Percentiles rank a stretch among this genome's conserved stretches.
These are phyloP conservation scores for Oropetium thomaeum DNA, from an alignment of 176 grass and related monocot species.

Conservation along the genomic window DNA sequence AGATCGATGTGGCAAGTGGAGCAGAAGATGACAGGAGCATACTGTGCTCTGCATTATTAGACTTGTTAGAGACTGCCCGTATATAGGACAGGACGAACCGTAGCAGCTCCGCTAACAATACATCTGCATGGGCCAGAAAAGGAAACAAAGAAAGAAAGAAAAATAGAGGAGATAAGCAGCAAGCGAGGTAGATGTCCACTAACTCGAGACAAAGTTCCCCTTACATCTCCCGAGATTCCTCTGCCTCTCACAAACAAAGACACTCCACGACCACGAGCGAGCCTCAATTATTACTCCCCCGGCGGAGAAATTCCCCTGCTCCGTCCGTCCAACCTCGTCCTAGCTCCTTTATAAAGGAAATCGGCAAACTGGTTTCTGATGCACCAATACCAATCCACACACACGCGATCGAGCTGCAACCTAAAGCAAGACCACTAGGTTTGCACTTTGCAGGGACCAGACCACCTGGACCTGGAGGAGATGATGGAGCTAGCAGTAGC, in stretches of 20 bases:
- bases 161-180: constrained; percentile 52
- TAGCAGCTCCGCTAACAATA: constrained; percentile 29
- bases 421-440: constrained; percentile 20
- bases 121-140: constrained; percentile 41
- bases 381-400: constrained; percentile 20
- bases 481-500: constrained; percentile 43
- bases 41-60: no score
- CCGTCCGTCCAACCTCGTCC: constrained; percentile 33
- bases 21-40: constrained; percentile 42
- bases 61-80: not conserved
- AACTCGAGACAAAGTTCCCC: constrained; percentile 42
- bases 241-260: no score
- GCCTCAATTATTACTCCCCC: constrained; percentile 54
- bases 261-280: constrained; percentile 16
- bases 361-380: constrained; percentile 38
- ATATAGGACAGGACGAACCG: constrained; percentile 25
- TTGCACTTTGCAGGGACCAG: not conserved
- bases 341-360: constrained; percentile 66
- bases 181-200: constrained; percentile 61
- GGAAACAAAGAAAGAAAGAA: constrained; percentile 17
- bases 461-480: constrained; percentile 6
- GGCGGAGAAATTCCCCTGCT: constrained; percentile 43
- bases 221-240: constrained; percentile 63
- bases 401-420: constrained; percentile 31
- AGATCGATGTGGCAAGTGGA: constrained; percentile 32